Evolutionary conservation across 805 yeast genomes (phyloP).

Genomic region (Sugiyamaella valdiviana): DNA sequence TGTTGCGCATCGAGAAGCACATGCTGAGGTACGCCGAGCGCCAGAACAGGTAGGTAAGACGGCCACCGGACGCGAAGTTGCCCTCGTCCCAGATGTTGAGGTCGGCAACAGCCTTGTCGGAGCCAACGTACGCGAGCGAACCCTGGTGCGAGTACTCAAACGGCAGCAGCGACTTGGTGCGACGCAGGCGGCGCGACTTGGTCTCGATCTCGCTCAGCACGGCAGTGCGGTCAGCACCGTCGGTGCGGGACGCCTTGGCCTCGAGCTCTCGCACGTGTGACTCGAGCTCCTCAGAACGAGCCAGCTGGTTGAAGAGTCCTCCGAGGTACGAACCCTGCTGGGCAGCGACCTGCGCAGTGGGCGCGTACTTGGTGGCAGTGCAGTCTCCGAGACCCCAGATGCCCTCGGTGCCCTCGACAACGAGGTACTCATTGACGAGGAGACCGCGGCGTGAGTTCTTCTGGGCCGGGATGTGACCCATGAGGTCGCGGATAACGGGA

Average conservation of each 20-base stretch:
- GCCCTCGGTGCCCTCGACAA: constrained; percentile 75
- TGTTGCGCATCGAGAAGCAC: constrained; percentile 86
- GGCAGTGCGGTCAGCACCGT: constrained; percentile 30
- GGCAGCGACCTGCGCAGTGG: constrained; percentile 96
- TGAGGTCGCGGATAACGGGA: constrained; percentile 59
- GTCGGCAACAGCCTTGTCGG: constrained; percentile 90
- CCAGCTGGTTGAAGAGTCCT: constrained; percentile 53
- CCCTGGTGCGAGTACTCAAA: constrained; percentile 87
- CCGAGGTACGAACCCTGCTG: constrained; percentile 88
- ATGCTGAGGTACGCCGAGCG: constrained; percentile 87
- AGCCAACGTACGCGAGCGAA: constrained; percentile 87
- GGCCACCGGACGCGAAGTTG: constrained; percentile 78
- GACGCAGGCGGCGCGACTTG: constrained; percentile 36
- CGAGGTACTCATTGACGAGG: constrained; percentile 72
- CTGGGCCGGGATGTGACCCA: constrained; percentile 60
- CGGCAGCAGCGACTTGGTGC: constrained; percentile 37
- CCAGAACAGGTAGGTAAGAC: constrained; percentile 88
- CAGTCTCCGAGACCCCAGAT: constrained; percentile 93
- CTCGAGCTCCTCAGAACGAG: constrained; percentile 31
- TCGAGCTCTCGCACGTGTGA: constrained; percentile 36
- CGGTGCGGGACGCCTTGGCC: constrained; percentile 28
- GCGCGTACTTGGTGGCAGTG: constrained; percentile 81
- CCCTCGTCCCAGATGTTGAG: constrained; percentile 58
- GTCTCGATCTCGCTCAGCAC: constrained; percentile 43
- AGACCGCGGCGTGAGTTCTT: constrained; percentile 86